A percentile compares a stretch with the other conserved stretches of the same genome.
Conservation (phyloP, 2,329 filamentous ascomycete genomes). For the Diaporthe destruens region DNA sequence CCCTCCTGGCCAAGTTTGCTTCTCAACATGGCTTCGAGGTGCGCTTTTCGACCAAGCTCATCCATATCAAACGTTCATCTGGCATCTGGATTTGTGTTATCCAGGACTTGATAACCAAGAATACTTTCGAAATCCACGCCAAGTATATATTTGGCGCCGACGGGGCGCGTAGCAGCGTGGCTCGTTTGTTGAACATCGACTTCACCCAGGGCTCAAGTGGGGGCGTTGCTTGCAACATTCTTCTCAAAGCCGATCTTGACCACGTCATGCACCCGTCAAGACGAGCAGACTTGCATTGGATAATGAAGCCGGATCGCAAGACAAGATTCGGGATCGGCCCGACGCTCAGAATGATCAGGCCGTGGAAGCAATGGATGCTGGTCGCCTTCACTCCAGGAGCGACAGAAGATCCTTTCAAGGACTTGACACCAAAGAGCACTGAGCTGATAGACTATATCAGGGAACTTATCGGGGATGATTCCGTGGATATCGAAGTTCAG, state of each 20-base stretch:
- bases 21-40: conserved; percentile 53
- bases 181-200: not conserved
- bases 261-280: conserved; percentile 59
- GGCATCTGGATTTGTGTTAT: conserved; percentile 45
- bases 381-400: conserved; percentile 46
- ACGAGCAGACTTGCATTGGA: conserved; percentile 67
- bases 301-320: conserved; percentile 64
- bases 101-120: conserved; percentile 51
- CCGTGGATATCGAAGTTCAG: conserved; percentile 59
- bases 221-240: conserved; percentile 32
- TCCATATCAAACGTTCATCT: conserved; percentile 46
- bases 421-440: conserved; percentile 20
- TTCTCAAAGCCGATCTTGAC: conserved; percentile 57
- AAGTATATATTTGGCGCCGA: conserved; percentile 72
- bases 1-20: conserved; percentile 56
- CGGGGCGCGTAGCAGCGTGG: conserved; percentile 32
- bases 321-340: conserved; percentile 57
- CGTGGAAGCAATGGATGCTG: conserved; percentile 69
- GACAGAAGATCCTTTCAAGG: conserved; percentile 46
- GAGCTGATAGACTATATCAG: conserved; percentile 48
- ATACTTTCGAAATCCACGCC: conserved; percentile 57
- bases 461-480: conserved; percentile 64
- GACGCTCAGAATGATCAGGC: conserved; percentile 66
- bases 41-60: conserved; percentile 55
- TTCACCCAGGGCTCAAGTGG: conserved; percentile 8